phyloP scores from a whole-genome alignment of 768 basidiomycete genomes.

The Boletus eberwhitei region DNA sequence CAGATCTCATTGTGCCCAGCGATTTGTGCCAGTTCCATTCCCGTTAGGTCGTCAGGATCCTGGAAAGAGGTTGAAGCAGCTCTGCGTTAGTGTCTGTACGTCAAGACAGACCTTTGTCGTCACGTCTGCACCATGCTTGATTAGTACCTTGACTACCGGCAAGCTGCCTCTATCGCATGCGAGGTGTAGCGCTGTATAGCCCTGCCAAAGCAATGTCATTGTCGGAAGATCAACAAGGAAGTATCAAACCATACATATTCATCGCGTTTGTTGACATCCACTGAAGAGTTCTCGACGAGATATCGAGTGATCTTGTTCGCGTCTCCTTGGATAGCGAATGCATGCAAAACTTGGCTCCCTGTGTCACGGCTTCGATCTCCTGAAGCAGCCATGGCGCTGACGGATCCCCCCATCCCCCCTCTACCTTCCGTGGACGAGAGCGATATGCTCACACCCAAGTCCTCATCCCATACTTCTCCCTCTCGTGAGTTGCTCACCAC shows the following conservation, averaged over 20 bases:
- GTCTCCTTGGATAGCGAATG: conserved; percentile 59
- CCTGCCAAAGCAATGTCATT: conserved; percentile 43
- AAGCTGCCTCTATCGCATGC: conserved; percentile 79
- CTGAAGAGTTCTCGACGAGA: conserved; percentile 39
- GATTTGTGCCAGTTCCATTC: conserved; percentile 55
- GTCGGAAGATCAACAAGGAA: background rate
- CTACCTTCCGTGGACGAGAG: conserved; percentile 24
- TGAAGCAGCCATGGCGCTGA: conserved; percentile 55
- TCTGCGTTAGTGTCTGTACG: background rate
- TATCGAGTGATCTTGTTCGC: conserved; percentile 41
- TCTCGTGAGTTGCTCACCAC: conserved; percentile 8
- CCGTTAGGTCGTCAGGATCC: conserved; percentile 67
- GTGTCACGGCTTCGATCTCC: conserved; percentile 38
- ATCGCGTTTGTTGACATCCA: conserved; percentile 59
- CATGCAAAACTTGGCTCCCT: conserved; percentile 50
- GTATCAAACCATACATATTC: conserved; percentile 61
- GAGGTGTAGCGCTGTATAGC: conserved; percentile 83
- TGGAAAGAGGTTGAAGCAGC: conserved; percentile 27
- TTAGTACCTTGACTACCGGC: conserved; percentile 52
- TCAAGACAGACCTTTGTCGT: conserved; percentile 51
- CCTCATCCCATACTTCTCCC: conserved; percentile 45
- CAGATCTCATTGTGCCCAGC: conserved; percentile 57
- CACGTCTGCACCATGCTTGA: conserved; percentile 62
- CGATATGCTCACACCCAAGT: conserved; percentile 29
- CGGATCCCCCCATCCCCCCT: conserved; percentile 51